Evolutionary conservation across 1,284 basidiomycete species (phyloP).

Genomic region (Xerocomus nothofagi): DNA sequence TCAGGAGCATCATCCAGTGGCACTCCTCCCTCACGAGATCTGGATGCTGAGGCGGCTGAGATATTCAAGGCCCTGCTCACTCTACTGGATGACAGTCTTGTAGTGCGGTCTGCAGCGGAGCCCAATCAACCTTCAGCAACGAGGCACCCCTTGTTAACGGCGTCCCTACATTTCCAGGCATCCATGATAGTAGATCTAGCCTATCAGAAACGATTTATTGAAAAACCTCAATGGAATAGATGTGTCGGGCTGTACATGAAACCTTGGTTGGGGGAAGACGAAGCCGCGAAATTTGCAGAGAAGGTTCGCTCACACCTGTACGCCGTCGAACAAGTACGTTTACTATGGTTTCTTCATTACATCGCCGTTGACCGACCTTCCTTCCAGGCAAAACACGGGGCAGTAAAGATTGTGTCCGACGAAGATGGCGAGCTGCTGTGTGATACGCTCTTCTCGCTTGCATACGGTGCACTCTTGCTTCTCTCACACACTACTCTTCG

Average conservation of each 20-base stretch:
- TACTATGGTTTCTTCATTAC: conserved; percentile 8
- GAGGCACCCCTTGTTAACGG: conserved; percentile 49
- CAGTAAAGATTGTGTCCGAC: conserved; percentile 44
- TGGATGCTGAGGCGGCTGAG: conserved; percentile 59
- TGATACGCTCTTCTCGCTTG: conserved; percentile 93
- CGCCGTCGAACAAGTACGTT: conserved; percentile 66
- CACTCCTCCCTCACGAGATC: conserved; percentile 65
- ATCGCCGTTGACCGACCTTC: conserved; percentile 9
- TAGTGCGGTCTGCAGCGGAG: conserved; percentile 40
- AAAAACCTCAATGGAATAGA: conserved; percentile 68
- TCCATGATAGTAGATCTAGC: conserved; percentile 79
- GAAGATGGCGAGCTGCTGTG: conserved; percentile 88
- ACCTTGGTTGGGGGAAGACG: conserved; percentile 61
- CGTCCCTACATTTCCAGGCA: conserved; percentile 69
- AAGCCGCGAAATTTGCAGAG: conserved; percentile 56
- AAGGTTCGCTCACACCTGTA: conserved; percentile 72
- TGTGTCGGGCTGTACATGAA: conserved; percentile 72
- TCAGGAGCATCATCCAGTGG: conserved; percentile 78
- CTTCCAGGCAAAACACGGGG: conserved; percentile 54
- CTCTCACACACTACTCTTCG: conserved; percentile 94
- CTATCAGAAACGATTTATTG: conserved; percentile 64
- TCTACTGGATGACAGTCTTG: conserved; percentile 55
- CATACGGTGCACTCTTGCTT: conserved; percentile 93
- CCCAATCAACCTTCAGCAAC: conserved; percentile 49
- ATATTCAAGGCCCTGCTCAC: conserved; percentile 58